phyloP scores from a whole-genome alignment of 331 rosid genomes.

The Telfairia occidentalis region DNA sequence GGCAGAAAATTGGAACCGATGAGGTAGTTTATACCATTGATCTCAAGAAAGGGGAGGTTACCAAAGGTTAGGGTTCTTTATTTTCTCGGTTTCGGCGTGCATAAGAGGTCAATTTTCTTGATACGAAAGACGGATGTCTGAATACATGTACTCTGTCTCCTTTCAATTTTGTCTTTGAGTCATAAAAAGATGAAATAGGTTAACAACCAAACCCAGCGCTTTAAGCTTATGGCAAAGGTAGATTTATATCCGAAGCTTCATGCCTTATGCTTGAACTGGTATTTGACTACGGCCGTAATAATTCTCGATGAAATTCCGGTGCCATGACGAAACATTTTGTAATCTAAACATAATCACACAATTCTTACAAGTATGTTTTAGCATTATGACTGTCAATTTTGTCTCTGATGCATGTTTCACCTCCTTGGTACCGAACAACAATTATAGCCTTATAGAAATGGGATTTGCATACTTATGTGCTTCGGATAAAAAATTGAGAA shows the following conservation, averaged over 20 bases:
- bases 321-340: not conserved
- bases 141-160: not conserved
- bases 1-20: slow-evolving; percentile 70
- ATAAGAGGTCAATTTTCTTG: not conserved
- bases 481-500: not conserved
- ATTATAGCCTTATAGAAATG: not conserved
- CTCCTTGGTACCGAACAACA: not conserved
- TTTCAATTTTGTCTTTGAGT: not conserved
- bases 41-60: slow-evolving; percentile 81
- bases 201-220: not conserved
- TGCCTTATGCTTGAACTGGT: not conserved
- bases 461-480: not conserved
- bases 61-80: slow-evolving; percentile 45
- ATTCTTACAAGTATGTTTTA: not conserved
- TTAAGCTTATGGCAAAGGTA: not conserved
- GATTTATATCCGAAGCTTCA: not conserved
- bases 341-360: not conserved
- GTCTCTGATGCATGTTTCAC: not conserved
- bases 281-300: not conserved
- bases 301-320: not conserved
- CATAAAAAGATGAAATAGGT: not conserved
- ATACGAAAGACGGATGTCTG: not conserved
- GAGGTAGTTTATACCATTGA: slow-evolving; percentile 67
- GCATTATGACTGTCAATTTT: not conserved
- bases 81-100: not conserved